Evolutionary conservation across 805 yeast genomes (phyloP), one percentile per base, ranked within the genome.

Genomic region (Candida parachauliodes): DNA sequence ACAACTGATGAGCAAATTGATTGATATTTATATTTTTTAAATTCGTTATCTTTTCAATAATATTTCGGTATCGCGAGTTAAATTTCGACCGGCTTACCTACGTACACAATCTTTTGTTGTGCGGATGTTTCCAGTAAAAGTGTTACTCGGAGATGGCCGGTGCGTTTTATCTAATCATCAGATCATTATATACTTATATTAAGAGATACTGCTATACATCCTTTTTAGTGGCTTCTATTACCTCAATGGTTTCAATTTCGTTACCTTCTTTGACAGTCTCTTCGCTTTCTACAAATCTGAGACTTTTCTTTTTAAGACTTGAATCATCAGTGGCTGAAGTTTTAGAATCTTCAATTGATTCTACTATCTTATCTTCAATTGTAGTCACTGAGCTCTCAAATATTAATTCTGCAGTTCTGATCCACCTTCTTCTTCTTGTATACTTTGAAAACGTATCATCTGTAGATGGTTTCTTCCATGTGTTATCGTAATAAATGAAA

Each of bases 361-460:
- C 12, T 6, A 17, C 32, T 10, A 34, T 11, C 21, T 28, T 29
- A n/a, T 29, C 38, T 5, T 29, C 33, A 25, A 34, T 20, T 12
- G 37, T 34, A 22, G 32, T 26, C 8, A 14, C 11, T 17, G 32
- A 5, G 17, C 37, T 32, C 29, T 50, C 52, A 37, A 65, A 62
- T 4, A 84, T 81, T 47, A 88, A 69, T 57, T 87, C 95, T 0
- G 98, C 98, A 1, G 95, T 87, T 46, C 98, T 76, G 11, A 91
- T 77, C 98, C 98, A 91, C 55, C 97, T 74, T 66, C 98, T 77
- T 55, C 96, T 76, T 59, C 98, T 77, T 4, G 98, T 91, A 55
- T 88, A 91, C 58, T 88, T 88, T 17, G 93, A 79, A 60, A 80
- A 89, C 3, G 93, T 74, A 55, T 89, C 95, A 39, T 86, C 96